Evolutionary conservation across 805 yeast species (phyloP).

Genomic region (Monosporozyma aerobia): DNA sequence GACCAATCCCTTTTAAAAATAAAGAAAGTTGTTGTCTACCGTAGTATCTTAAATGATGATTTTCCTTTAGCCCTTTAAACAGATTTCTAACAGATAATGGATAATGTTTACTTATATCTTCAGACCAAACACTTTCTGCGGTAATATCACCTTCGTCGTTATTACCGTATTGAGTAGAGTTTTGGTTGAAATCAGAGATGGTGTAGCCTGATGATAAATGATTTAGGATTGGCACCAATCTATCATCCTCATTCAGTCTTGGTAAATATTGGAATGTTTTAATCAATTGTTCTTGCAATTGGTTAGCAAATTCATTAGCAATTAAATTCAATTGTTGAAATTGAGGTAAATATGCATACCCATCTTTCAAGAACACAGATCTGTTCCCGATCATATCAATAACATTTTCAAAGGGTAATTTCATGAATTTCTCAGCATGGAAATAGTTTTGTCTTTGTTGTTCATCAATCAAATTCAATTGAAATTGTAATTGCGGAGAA

Average conservation of each 20-base stretch:
- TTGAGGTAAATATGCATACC: constrained; percentile 79
- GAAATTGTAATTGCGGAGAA: constrained; percentile 31
- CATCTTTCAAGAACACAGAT: constrained; percentile 54
- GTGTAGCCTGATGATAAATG: constrained; percentile 70
- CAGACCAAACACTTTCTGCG: constrained; percentile 48
- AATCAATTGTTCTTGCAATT: constrained; percentile 43
- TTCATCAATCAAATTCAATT: constrained; percentile 38
- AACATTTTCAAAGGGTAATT: constrained; percentile 81
- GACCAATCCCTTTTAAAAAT: constrained; percentile 84
- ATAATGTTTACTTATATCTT: constrained; percentile 50
- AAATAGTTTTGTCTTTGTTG: constrained; percentile 36
- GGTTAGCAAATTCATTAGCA: constrained; percentile 53
- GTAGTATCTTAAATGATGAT: constrained; percentile 68
- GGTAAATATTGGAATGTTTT: constrained; percentile 72
- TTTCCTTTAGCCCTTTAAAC: constrained; percentile 47
- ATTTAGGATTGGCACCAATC: constrained; percentile 74
- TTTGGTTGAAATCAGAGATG: constrained; percentile 38
- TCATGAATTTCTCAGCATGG: constrained; percentile 59
- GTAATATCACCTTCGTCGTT: constrained; percentile 42
- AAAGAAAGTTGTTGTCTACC: constrained; percentile 82
- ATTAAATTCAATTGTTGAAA: constrained; percentile 66
- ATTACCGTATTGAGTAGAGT: constrained; percentile 26
- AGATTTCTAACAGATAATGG: constrained; percentile 75
- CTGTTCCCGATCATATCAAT: constrained; percentile 69
- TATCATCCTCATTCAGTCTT: constrained; percentile 81